phyloP scores from a whole-genome alignment of 352 stramenopile genomes.

The Pythium aquatile region DNA sequence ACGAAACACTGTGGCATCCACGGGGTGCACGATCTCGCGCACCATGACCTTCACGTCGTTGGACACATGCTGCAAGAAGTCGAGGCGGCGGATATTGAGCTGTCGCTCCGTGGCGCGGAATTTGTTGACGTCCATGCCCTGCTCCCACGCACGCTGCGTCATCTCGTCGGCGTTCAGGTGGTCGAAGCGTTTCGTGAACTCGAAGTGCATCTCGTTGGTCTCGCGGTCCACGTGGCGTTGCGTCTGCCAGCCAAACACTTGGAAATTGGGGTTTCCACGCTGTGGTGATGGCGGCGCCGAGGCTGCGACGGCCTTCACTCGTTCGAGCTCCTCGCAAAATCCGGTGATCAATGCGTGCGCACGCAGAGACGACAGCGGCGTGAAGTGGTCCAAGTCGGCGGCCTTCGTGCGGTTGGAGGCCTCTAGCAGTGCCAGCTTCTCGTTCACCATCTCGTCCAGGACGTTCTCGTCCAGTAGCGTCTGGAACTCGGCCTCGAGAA shows the following conservation, averaged over 20 bases:
- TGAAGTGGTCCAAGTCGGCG: slow-evolving; percentile 16
- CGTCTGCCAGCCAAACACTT: slow-evolving; percentile 41
- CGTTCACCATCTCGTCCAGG: slow-evolving; percentile 32
- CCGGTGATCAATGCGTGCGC: slow-evolving; percentile 14
- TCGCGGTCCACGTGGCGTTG: slow-evolving; percentile 31
- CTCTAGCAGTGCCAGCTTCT: slow-evolving; percentile 39
- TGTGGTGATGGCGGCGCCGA: not conserved
- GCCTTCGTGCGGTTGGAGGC: not conserved
- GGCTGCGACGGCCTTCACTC: slow-evolving; percentile 15
- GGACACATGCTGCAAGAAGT: slow-evolving; percentile 37
- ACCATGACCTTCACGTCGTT: slow-evolving; percentile 32
- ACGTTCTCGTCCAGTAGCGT: slow-evolving; percentile 22
- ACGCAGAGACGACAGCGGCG: slow-evolving; percentile 15
- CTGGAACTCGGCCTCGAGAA: slow-evolving; percentile 22
- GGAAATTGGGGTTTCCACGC: slow-evolving; percentile 6
- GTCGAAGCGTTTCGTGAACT: slow-evolving; percentile 35
- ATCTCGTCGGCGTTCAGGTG: slow-evolving; percentile 29
- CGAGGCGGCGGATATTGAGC: slow-evolving; percentile 31
- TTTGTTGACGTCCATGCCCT: slow-evolving; percentile 27
- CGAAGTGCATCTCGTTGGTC: slow-evolving; percentile 44
- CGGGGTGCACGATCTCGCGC: slow-evolving; percentile 34
- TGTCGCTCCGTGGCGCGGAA: slow-evolving; percentile 21
- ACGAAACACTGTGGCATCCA: slow-evolving; percentile 35
- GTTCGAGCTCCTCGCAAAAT: slow-evolving; percentile 28
- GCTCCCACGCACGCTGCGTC: slow-evolving; percentile 27